Evolutionary conservation across 208 protist genomes (phyloP).

Genomic region (Wallacemonas sp.): DNA sequence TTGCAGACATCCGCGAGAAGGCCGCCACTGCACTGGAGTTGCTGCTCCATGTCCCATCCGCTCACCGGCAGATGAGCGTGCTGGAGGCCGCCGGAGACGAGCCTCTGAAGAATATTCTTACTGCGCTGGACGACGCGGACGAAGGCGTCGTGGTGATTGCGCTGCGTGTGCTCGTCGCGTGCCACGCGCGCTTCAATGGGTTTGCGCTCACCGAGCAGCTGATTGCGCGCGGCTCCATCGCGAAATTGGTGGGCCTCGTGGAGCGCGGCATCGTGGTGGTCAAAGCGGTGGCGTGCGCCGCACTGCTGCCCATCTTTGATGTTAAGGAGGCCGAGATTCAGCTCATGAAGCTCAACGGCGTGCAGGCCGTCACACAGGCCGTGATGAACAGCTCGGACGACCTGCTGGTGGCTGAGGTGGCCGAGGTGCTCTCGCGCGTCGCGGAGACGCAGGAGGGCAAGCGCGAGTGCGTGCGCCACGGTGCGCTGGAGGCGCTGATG

Average conservation of each 20-base stretch:
- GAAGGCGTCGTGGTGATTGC: constrained; percentile 62
- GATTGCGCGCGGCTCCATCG: constrained; percentile 44
- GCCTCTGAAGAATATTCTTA: constrained; percentile 36
- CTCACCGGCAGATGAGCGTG: constrained; percentile 48
- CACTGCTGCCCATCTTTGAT: constrained; percentile 53
- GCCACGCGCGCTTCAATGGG: constrained; percentile 61
- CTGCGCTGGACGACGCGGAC: constrained; percentile 42
- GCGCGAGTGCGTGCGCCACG: constrained; percentile 46
- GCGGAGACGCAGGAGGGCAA: constrained; percentile 59
- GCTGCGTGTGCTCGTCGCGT: constrained; percentile 60
- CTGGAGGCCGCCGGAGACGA: constrained; percentile 28
- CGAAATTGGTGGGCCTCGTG: constrained; percentile 42
- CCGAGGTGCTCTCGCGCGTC: constrained; percentile 58
- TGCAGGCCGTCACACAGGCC: constrained; percentile 46
- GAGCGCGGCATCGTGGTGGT: constrained; percentile 35
- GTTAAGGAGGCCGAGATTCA: constrained; percentile 77
- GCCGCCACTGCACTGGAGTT: constrained; percentile 66
- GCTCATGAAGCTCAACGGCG: constrained; percentile 43
- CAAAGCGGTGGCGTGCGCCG: constrained; percentile 56
- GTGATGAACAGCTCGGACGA: constrained; percentile 38
- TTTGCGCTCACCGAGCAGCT: constrained; percentile 57
- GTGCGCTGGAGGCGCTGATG: constrained; percentile 44
- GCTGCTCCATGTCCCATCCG: constrained; percentile 48
- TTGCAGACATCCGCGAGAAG: constrained; percentile 58
- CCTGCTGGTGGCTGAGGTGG: constrained; percentile 58